Percentiles rank a stretch among this genome's conserved stretches.
These are phyloP conservation scores for Prunus persica DNA, from an alignment of 306 rosid genomes.

Conservation along the genomic window Prunus_persica_NCBIv2 NC_034013.1:2075501-2076000, in stretches of 20 bases:
- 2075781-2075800: constrained; percentile 59
- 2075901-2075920: constrained; percentile 26
- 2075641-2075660: constrained; percentile 52
- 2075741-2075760: constrained; percentile 98
- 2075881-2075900: constrained; percentile 10
- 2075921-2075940: constrained; percentile 1
- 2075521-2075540: constrained; percentile 72
- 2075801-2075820: constrained; percentile 66
- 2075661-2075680: constrained; percentile 64
- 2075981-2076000: background rate
- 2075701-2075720: constrained; percentile 77
- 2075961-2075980: background rate
- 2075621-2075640: background rate
- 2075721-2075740: constrained; percentile 78
- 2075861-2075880: background rate
- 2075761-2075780: constrained; percentile 77
- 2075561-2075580: constrained; percentile 95
- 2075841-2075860: constrained; percentile 13
- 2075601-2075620: constrained; percentile 1
- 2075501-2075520: constrained; percentile 91
- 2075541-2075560: constrained; percentile 93
- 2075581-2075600: constrained; percentile 23
- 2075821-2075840: constrained; percentile 50
- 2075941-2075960: background rate
- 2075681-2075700: constrained; percentile 69